A percentile compares a stretch with the other conserved stretches of the same genome.
phyloP scores from a whole-genome alignment of 2,329 filamentous ascomycete genomes.

The Calonectria hongkongensis region DNA sequence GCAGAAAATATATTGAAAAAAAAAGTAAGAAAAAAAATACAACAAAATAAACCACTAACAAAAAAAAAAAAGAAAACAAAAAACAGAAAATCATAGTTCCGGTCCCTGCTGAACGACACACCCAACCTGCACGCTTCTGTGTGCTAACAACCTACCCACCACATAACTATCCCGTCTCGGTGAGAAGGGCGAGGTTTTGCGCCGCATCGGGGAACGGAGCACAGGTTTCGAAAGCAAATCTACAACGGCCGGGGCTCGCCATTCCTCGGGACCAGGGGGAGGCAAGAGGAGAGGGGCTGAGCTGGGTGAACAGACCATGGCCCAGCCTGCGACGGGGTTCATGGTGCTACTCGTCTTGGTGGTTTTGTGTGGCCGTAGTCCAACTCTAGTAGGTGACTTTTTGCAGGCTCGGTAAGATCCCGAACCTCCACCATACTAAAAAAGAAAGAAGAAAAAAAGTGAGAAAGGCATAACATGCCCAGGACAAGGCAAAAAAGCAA shows the following conservation, averaged over 20 bases:
- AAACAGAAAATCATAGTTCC: constrained; percentile 29
- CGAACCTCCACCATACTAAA: constrained; percentile 19
- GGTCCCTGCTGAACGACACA: constrained; percentile 1
- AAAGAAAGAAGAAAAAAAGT: background rate
- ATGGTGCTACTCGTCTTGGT: constrained; percentile 1
- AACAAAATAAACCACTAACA: background rate
- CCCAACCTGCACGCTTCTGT: background rate
- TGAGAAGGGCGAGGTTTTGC: constrained; percentile 46
- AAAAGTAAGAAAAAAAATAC: background rate
- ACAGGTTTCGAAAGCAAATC: constrained; percentile 13
- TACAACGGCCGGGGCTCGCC: constrained; percentile 38
- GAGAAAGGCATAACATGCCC: background rate
- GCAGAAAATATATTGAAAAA: background rate
- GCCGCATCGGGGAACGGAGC: constrained; percentile 2
- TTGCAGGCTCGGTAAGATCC: constrained; percentile 36
- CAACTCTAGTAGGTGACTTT: constrained; percentile 30
- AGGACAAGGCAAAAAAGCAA: constrained; percentile 3
- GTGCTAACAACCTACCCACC: background rate
- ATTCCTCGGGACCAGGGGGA: constrained; percentile 25
- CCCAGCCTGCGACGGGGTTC: constrained; percentile 7
- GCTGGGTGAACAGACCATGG: constrained; percentile 12
- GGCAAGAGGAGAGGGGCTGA: constrained; percentile 9
- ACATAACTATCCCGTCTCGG: constrained; percentile 41
- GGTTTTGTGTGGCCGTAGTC: constrained; percentile 26
- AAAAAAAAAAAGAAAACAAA: constrained; percentile 41